Conservation (phyloP, 2,329 filamentous ascomycete genomes). For the Leptographium wingfieldii region DNA sequence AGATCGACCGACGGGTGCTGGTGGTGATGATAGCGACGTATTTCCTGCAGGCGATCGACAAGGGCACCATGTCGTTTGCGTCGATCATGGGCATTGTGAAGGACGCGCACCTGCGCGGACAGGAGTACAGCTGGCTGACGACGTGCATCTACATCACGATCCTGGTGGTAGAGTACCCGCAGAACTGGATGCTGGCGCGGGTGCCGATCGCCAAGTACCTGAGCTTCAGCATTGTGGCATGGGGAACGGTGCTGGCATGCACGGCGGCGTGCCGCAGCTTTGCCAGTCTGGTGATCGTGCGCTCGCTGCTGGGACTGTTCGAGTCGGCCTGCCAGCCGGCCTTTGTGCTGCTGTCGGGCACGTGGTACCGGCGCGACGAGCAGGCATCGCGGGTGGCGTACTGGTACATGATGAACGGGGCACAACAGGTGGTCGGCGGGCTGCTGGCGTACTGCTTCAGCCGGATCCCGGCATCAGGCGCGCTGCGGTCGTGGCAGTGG, state of each 20-base stretch:
- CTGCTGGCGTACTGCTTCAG: slow-evolving; percentile 54
- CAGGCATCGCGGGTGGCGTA: slow-evolving; percentile 54
- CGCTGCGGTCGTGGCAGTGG: slow-evolving; percentile 53
- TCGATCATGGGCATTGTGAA: slow-evolving; percentile 48
- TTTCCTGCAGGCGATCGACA: slow-evolving; percentile 58
- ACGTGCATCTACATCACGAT: slow-evolving; percentile 65
- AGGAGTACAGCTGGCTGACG: slow-evolving; percentile 53
- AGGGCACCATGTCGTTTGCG: slow-evolving; percentile 52
- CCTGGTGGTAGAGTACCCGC: slow-evolving; percentile 59
- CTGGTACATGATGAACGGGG: slow-evolving; percentile 71
- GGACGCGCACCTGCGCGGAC: slow-evolving; percentile 34
- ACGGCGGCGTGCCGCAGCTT: slow-evolving; percentile 52
- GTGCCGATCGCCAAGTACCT: slow-evolving; percentile 58
- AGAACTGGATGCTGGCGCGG: slow-evolving; percentile 39
- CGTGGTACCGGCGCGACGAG: slow-evolving; percentile 61
- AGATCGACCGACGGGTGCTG: slow-evolving; percentile 57
- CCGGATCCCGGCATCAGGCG: slow-evolving; percentile 33
- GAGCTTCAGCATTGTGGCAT: slow-evolving; percentile 48
- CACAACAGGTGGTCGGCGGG: slow-evolving; percentile 60
- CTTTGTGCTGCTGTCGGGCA: slow-evolving; percentile 53
- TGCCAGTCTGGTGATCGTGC: slow-evolving; percentile 42
- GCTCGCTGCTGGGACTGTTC: slow-evolving; percentile 57
- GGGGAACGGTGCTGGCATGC: slow-evolving; percentile 47
- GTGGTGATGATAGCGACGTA: slow-evolving; percentile 62
- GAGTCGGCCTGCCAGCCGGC: slow-evolving; percentile 57